Conservation (phyloP, 1,284 basidiomycete species). For the Ceratobasidium sp. region DNA sequence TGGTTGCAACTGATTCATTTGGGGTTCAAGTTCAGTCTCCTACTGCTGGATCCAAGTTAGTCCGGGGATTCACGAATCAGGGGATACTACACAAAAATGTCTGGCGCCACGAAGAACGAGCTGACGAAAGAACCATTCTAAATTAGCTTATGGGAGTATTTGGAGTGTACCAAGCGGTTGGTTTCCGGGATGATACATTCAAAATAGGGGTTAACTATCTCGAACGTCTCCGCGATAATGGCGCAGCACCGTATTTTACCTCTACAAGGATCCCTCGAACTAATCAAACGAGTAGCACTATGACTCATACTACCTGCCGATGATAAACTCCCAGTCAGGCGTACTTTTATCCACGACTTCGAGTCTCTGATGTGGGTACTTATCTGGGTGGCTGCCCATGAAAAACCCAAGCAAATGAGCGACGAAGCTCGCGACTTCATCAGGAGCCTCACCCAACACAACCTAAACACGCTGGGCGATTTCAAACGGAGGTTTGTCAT, state of each 20-base stretch:
- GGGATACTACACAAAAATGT: background rate
- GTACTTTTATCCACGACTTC: slow-evolving; percentile 13
- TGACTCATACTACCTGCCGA: too few relatives aligned
- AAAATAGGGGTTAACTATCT: background rate
- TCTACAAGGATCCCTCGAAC: background rate
- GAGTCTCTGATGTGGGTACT: slow-evolving; percentile 21
- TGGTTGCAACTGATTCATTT: background rate
- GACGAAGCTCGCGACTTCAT: background rate
- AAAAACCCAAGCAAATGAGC: background rate
- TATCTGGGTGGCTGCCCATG: background rate
- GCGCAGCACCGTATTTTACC: background rate
- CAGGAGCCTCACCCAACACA: background rate
- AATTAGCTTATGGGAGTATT: background rate
- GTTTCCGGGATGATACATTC: background rate
- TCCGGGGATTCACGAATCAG: background rate
- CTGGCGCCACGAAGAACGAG: background rate
- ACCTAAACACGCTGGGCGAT: background rate
- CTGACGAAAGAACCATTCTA: background rate
- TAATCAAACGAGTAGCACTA: too few relatives aligned
- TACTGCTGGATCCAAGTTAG: too few relatives aligned
- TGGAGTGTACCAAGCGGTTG: background rate
- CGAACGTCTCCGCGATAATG: background rate
- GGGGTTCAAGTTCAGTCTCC: background rate
- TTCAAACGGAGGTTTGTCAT: background rate
- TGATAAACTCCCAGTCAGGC: background rate